Conservation (phyloP, 331 rosid genomes). For the Pyrus hybrid region DNA sequence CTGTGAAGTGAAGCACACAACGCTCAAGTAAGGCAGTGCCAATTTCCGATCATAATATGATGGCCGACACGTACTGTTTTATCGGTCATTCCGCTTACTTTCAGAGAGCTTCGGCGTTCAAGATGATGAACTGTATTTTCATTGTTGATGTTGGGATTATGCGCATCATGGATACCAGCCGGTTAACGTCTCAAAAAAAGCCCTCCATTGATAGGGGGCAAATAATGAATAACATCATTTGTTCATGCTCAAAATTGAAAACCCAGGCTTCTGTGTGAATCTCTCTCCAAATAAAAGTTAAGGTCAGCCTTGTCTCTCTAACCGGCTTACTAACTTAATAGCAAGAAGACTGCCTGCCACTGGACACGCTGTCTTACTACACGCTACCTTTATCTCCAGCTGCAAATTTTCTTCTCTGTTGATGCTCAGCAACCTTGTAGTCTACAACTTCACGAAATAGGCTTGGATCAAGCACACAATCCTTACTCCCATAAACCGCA, state of each 20-base stretch:
- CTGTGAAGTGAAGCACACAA: no score
- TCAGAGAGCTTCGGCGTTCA: no score
- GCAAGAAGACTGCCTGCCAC: background rate
- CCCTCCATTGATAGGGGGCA: conserved; percentile 23
- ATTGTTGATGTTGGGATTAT: no score
- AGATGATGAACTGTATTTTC: no score
- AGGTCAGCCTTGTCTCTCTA: conserved; percentile 5
- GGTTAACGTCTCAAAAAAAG: no score
- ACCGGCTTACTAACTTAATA: background rate
- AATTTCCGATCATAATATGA: no score
- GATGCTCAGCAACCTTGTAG: conserved; percentile 95
- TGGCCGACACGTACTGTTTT: no score
- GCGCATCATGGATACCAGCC: no score
- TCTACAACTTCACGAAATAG: conserved; percentile 89
- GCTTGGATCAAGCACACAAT: conserved; percentile 68
- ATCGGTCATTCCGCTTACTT: no score
- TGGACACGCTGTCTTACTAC: conserved; percentile 7
- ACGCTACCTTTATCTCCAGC: conserved; percentile 33
- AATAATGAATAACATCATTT: conserved; percentile 19
- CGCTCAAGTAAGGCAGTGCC: no score
- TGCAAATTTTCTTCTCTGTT: conserved; percentile 80
- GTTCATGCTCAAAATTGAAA: conserved; percentile 11
- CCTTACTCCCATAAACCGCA: conserved; percentile 85
- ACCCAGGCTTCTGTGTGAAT: background rate
- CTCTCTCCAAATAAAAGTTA: background rate